A percentile compares a stretch with the other conserved stretches of the same genome.
Evolutionary conservation across 768 basidiomycete species (phyloP).

Genomic region (Lyophyllum decastes): DNA sequence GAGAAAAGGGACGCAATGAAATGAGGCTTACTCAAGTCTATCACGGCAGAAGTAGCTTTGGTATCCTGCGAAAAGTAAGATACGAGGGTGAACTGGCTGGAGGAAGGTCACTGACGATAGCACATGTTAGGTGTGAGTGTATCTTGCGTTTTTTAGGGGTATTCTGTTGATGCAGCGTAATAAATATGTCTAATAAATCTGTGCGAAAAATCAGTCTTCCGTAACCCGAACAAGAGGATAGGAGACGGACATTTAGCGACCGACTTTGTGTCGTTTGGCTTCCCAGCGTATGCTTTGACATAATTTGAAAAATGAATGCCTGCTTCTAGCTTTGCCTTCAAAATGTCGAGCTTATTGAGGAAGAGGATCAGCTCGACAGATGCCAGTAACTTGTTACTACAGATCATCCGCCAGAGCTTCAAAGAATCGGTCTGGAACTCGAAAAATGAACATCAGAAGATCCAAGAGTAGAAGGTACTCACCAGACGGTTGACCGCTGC

Average conservation of each 20-base stretch:
- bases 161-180: constrained; percentile 48
- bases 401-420: constrained; percentile 60
- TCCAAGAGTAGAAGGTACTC: constrained; percentile 16
- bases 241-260: constrained; percentile 52
- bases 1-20: neutral
- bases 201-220: neutral
- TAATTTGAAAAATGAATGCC: constrained; percentile 56
- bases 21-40: constrained; percentile 44
- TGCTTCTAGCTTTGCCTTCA: constrained; percentile 51
- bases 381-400: constrained; percentile 56
- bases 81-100: neutral
- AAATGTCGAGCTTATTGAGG: constrained; percentile 64
- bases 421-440: constrained; percentile 51
- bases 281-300: constrained; percentile 54
- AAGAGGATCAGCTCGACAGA: constrained; percentile 59
- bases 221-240: constrained; percentile 3
- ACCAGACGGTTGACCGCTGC: constrained; percentile 61
- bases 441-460: neutral
- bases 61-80: constrained; percentile 39
- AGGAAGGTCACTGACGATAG: constrained; percentile 43
- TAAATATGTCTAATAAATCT: constrained; percentile 57
- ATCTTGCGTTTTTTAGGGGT: constrained; percentile 48
- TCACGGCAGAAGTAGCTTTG: constrained; percentile 46
- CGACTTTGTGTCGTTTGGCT: constrained; percentile 50
- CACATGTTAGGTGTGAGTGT: constrained; percentile 58